Conservation (phyloP, 495 filamentous ascomycete species). For the Penicillium antarcticum region DNA sequence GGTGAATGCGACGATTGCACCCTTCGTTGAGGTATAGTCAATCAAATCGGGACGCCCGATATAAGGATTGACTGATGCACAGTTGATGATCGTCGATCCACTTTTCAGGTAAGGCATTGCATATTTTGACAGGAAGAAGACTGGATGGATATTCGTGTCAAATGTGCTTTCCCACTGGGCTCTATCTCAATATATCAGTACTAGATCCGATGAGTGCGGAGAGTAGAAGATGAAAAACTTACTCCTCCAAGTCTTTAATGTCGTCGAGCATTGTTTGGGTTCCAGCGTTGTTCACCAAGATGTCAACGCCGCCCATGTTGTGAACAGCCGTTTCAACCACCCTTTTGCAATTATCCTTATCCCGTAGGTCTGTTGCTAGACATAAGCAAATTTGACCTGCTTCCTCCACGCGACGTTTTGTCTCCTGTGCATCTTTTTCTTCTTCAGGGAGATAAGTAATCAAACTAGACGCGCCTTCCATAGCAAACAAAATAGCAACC, state of each 20-base stretch:
- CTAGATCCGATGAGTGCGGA: too few relatives aligned
- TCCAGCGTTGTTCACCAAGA: conserved; percentile 77
- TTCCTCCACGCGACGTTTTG: conserved; percentile 62
- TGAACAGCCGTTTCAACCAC: conserved; percentile 62
- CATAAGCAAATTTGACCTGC: conserved; percentile 60
- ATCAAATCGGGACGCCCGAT: conserved; percentile 76
- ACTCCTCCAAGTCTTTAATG: conserved; percentile 73
- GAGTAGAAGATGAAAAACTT: conserved; percentile 16
- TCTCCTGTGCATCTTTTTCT: conserved; percentile 72
- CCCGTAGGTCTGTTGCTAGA: conserved; percentile 57
- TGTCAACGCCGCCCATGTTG: conserved; percentile 64
- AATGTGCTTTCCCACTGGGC: conserved; percentile 71
- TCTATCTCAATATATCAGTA: not conserved
- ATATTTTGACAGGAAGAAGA: conserved; percentile 76
- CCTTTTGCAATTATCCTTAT: conserved; percentile 63
- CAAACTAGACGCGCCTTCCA: conserved; percentile 76
- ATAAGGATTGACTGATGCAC: conserved; percentile 76
- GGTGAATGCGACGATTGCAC: conserved; percentile 78
- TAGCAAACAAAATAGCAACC: conserved; percentile 74
- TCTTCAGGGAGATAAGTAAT: conserved; percentile 75
- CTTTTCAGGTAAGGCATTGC: conserved; percentile 68
- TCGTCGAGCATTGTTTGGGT: conserved; percentile 69
- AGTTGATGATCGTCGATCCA: conserved; percentile 79
- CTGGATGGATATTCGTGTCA: conserved; percentile 71
- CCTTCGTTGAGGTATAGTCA: conserved; percentile 82